A percentile compares a stretch with the other conserved stretches of the same genome.
phyloP scores from a whole-genome alignment of 352 stramenopile species.

The Blastocystis sp. region DNA sequence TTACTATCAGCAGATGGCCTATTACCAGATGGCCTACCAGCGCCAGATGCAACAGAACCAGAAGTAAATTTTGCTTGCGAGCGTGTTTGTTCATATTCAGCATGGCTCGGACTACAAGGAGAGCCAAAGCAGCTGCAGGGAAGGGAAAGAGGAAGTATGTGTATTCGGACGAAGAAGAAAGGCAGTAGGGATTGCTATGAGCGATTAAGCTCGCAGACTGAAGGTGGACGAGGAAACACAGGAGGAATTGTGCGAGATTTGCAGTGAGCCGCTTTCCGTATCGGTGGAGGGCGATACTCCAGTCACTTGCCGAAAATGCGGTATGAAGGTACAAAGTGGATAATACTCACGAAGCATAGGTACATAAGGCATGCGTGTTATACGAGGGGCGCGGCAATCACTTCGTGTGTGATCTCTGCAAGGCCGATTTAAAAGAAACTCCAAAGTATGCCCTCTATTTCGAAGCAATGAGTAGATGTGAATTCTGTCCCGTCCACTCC shows the following conservation, averaged over 20 bases:
- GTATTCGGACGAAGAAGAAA: too few relatives aligned
- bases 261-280: background rate
- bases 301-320: slow-evolving; percentile 18
- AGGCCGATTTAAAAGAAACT: slow-evolving; percentile 35
- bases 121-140: too few relatives aligned
- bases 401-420: slow-evolving; percentile 65
- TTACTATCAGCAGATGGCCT: too few relatives aligned
- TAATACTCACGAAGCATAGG: background rate
- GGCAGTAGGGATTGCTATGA: too few relatives aligned
- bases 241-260: slow-evolving; percentile 39
- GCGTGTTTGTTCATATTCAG: too few relatives aligned
- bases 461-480: slow-evolving; percentile 21
- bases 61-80: too few relatives aligned
- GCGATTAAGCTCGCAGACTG: background rate
- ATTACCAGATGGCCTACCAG: too few relatives aligned
- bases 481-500: slow-evolving; percentile 55
- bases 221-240: slow-evolving; percentile 12
- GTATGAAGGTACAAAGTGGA: slow-evolving; percentile 14
- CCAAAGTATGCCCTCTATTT: slow-evolving; percentile 13
- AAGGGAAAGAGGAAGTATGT: too few relatives aligned
- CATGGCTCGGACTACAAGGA: too few relatives aligned
- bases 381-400: slow-evolving; percentile 28
- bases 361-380: slow-evolving; percentile 57
- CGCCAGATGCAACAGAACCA: too few relatives aligned
- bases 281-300: slow-evolving; percentile 32